Evolutionary conservation across 208 protist genomes (phyloP), one percentile per base, ranked within the genome.

Genomic region (Acanthamoeba castellanii): DNA sequence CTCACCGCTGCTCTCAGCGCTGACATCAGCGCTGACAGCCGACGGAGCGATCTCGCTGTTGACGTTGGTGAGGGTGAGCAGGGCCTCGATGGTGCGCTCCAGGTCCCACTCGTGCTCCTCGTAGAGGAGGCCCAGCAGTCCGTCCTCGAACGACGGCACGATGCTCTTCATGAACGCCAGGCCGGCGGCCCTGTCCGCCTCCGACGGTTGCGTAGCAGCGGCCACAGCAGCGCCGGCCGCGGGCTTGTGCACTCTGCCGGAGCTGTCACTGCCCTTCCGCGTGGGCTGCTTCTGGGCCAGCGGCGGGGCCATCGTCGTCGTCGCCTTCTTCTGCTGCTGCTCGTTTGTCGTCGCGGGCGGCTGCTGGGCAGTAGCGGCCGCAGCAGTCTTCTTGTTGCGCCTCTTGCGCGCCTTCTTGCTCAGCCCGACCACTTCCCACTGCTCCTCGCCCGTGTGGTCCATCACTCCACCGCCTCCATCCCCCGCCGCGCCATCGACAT

Each of bases 51-150:
- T 14, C 20, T 72, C 66, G 13, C 64, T 14, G 14, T 9, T 30
- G n/a, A 34, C 30, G 34, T 8, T 57, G 32, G 47, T 32, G 20
- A 90, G 14, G 18, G 30, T 34, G 82, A 90, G 47, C 27, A 90
- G 82, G 30, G 52, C 25, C n/a, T 90, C 82, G 52, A 90, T 90
- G 13, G 82, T 90, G 9, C 82, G 82, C n/a, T 90, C 82, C 7
- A 90, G 57, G n/a, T 90, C 52, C 7, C 82, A 90, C 20, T 59
- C 82, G 82, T 90, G 22, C 82, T 90, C 82, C 52, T 90, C 82
- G 52, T 90, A 66, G 0, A 90, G 82, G 13, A 59, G 22, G 27
- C 11, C 14, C 14, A 90, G 82, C n/a, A 90, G 52, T 13, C 7
- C 82, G 14, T 25, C 82, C 14, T 90, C 82, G 30, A 90, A 90